phyloP scores from a whole-genome alignment of 192 early-diverging fungal genomes.

The Thoreauomyces humboldtii region DNA sequence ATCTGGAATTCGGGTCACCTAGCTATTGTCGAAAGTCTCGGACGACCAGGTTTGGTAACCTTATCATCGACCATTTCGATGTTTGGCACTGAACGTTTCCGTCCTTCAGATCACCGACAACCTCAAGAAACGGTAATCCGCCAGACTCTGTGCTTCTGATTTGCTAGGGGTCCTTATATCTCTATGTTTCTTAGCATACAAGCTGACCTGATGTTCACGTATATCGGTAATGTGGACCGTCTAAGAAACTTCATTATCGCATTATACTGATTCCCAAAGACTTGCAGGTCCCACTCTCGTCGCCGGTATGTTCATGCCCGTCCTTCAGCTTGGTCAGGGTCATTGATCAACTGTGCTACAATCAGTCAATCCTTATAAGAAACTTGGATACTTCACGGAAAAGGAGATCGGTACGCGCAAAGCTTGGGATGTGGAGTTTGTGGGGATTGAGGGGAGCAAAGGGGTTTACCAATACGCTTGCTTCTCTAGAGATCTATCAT shows the following conservation, averaged over 20 bases:
- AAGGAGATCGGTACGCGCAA: conserved; percentile 66
- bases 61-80: not conserved
- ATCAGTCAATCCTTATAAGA: conserved; percentile 95
- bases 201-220: conserved; percentile 77
- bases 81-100: not conserved
- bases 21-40: conserved; percentile 79
- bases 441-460: no score
- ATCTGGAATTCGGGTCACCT: conserved; percentile 64
- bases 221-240: conserved; percentile 58
- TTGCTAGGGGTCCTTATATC: not conserved
- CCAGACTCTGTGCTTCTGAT: not conserved
- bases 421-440: no score
- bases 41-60: conserved; percentile 64
- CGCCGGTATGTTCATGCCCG: conserved; percentile 34
- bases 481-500: conserved; percentile 65
- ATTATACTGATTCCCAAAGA: not conserved
- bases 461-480: no score
- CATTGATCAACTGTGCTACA: conserved; percentile 30
- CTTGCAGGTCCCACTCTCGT: conserved; percentile 58
- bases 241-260: not conserved
- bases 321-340: conserved; percentile 21
- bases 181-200: conserved; percentile 32
- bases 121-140: conserved; percentile 73
- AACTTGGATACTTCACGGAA: conserved; percentile 91
- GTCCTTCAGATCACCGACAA: conserved; percentile 76